These are phyloP conservation scores for Trichoderma breve DNA, from an alignment of 2,329 filamentous ascomycete genomes.

Conservation along the genomic window DNA sequence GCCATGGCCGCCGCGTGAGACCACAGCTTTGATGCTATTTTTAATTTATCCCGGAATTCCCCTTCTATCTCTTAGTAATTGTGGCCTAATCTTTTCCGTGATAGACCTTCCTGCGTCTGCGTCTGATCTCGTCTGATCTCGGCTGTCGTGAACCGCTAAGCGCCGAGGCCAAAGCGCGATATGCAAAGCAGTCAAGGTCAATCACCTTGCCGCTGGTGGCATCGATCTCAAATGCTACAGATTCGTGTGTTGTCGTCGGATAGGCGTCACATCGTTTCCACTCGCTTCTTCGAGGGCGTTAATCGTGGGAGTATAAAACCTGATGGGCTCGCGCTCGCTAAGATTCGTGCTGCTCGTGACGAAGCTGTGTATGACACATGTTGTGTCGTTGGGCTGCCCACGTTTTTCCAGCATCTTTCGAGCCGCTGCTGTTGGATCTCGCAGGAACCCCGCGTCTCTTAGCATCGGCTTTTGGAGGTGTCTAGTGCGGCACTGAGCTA, in stretches of 20 bases:
- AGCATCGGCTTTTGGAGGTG: not conserved
- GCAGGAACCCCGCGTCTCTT: not conserved
- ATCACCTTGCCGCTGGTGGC: not conserved
- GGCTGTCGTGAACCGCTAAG: constrained; percentile 15
- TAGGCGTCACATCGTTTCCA: constrained; percentile 5
- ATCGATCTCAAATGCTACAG: not conserved
- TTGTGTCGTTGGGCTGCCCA: not conserved
- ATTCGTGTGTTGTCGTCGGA: not conserved
- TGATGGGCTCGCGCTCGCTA: not conserved
- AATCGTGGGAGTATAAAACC: constrained; percentile 8
- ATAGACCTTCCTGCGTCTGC: constrained; percentile 2
- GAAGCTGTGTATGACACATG: not conserved
- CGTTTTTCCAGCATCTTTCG: not conserved
- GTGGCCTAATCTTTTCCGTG: constrained; percentile 19
- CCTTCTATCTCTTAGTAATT: not conserved
- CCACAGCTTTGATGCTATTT: constrained; percentile 33
- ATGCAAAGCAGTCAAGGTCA: not conserved
- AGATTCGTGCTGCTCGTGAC: not conserved
- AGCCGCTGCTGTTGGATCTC: not conserved
- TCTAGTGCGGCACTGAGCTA: not conserved
- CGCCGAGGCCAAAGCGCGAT: not conserved
- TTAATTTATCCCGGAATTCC: constrained; percentile 34
- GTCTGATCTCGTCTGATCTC: constrained; percentile 6
- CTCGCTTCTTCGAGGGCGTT: not conserved
- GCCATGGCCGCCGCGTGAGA: constrained; percentile 21